Conservation (phyloP, 345 rosid species). For the Theobroma cacao region DNA sequence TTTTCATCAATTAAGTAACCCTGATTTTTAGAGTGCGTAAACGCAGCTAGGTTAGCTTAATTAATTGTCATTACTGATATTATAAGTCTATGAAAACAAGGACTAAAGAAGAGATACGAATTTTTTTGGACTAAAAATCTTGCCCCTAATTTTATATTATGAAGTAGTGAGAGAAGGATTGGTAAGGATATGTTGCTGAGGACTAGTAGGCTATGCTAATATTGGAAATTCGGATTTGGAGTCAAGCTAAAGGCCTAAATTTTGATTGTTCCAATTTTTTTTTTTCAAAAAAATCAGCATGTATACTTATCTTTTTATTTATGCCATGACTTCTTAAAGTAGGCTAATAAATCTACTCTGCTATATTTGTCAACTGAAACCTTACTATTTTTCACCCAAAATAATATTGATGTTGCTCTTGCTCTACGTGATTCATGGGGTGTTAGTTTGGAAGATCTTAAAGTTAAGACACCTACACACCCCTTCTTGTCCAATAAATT, state of each 20-base stretch:
- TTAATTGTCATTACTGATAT: not conserved
- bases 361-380: not conserved
- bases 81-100: not conserved
- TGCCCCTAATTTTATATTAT: not conserved
- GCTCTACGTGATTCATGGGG: not conserved
- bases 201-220: not conserved
- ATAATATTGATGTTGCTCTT: not conserved
- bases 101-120: not conserved
- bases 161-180: not conserved
- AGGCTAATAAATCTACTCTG: too few relatives aligned
- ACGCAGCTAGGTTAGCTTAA: not conserved
- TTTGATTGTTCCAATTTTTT: too few relatives aligned
- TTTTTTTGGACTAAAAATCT: not conserved
- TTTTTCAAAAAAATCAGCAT: too few relatives aligned
- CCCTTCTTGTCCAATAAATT: not conserved
- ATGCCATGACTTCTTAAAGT: too few relatives aligned
- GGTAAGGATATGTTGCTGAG: not conserved
- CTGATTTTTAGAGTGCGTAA: not conserved
- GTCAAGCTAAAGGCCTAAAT: not conserved
- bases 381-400: not conserved
- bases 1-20: conserved; percentile 20
- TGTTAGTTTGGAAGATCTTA: not conserved
- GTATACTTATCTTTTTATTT: too few relatives aligned
- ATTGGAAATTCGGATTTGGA: not conserved
- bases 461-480: not conserved